Conservation (phyloP, 148 eudicot genomes). For the Dysphania ambrosioides region DNA sequence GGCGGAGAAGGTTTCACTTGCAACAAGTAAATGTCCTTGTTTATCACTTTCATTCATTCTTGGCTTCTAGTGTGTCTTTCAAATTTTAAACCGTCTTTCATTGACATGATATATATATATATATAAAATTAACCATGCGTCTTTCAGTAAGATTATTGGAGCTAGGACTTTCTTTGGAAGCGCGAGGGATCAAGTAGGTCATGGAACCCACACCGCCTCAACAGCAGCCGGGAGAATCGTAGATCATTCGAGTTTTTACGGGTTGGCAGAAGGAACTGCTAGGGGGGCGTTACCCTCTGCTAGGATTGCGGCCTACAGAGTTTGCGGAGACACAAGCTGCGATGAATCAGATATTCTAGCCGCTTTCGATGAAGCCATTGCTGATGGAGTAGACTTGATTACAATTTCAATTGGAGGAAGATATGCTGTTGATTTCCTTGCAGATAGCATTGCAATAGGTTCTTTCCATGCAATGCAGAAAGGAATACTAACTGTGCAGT, state of each 20-base stretch:
- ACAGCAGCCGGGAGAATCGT: constrained; percentile 47
- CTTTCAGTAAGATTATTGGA: constrained; percentile 54
- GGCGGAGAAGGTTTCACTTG: constrained; percentile 43
- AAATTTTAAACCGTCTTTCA: too few relatives aligned
- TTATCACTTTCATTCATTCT: background rate
- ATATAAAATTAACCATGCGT: too few relatives aligned
- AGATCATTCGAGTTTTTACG: constrained; percentile 31
- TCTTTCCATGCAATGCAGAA: constrained; percentile 40
- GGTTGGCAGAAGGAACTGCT: constrained; percentile 40
- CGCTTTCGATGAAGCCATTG: constrained; percentile 54
- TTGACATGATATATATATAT: too few relatives aligned
- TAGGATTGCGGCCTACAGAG: constrained; percentile 50
- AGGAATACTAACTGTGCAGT: constrained; percentile 40
- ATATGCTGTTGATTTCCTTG: background rate
- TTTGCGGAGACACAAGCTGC: constrained; percentile 26
- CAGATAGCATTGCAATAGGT: constrained; percentile 34
- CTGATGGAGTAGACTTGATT: constrained; percentile 64
- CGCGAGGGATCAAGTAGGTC: constrained; percentile 42
- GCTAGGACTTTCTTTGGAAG: constrained; percentile 27
- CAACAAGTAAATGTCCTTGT: constrained; percentile 44
- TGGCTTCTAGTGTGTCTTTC: too few relatives aligned
- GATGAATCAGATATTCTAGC: constrained; percentile 15
- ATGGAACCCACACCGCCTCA: constrained; percentile 62
- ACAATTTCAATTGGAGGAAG: constrained; percentile 33
- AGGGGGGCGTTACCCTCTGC: constrained; percentile 55